A percentile compares a stretch with the other conserved stretches of the same genome.
These are phyloP conservation scores for Psidium guajava DNA, from an alignment of 345 rosid genomes.

Conservation along the genomic window DNA sequence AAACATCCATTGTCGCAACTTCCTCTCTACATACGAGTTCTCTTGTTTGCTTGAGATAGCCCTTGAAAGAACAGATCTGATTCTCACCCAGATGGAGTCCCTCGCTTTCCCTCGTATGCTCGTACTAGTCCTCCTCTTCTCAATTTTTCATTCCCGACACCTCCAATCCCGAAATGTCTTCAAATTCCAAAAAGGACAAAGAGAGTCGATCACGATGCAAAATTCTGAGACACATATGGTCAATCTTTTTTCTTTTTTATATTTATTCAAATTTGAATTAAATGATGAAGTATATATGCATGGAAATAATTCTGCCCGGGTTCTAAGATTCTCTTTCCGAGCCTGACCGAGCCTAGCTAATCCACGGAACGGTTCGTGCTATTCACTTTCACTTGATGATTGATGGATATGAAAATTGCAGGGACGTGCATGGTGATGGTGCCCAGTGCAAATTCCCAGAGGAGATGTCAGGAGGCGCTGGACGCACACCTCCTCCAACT, in stretches of 20 bases:
- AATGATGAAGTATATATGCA: too few species aligned
- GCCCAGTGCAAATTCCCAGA: neutral
- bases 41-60: neutral
- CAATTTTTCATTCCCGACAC: neutral
- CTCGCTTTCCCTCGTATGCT: neutral
- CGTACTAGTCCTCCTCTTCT: neutral
- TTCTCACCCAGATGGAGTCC: neutral
- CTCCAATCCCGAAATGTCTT: neutral
- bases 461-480: neutral
- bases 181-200: neutral
- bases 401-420: neutral
- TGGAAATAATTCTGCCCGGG: too few species aligned
- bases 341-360: too few species aligned
- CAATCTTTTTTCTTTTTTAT: too few species aligned
- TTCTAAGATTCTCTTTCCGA: too few species aligned
- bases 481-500: too few species aligned
- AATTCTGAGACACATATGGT: too few species aligned
- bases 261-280: too few species aligned
- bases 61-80: neutral
- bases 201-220: neutral
- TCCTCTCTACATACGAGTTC: neutral
- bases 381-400: too few species aligned
- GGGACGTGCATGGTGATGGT: neutral
- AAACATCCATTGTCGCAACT: neutral
- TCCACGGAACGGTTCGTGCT: too few species aligned